These are phyloP conservation scores for Podospora anserina DNA, from an alignment of 495 filamentous ascomycete species.

Conservation along the genomic window DNA sequence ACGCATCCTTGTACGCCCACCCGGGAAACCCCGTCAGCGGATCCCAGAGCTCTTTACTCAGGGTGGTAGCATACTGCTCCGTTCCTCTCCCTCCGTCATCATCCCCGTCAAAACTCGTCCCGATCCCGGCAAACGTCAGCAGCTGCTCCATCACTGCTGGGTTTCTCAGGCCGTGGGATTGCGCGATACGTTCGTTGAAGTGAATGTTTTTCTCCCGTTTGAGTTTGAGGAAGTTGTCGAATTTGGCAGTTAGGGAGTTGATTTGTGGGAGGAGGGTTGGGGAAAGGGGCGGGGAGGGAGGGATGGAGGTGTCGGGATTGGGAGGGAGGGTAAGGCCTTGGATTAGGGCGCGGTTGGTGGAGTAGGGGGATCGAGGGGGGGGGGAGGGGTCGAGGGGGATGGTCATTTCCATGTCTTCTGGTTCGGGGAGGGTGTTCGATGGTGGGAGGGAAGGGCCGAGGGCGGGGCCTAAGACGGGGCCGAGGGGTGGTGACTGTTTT, in stretches of 20 bases:
- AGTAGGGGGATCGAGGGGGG: conserved; percentile 65
- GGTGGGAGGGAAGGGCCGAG: conserved; percentile 25
- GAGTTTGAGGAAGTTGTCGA: conserved; percentile 76
- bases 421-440: conserved; percentile 3
- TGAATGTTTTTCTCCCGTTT: conserved; percentile 78
- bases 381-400: conserved; percentile 19
- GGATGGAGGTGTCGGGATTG: conserved; percentile 73
- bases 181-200: conserved; percentile 81
- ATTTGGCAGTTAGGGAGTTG: conserved; percentile 62
- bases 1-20: conserved; percentile 69
- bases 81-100: conserved; percentile 9
- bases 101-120: conserved; percentile 20
- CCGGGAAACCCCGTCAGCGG: conserved; percentile 57
- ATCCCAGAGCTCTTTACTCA: conserved; percentile 66
- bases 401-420: conserved; percentile 24
- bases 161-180: conserved; percentile 70
- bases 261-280: conserved; percentile 48
- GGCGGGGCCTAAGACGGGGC: conserved; percentile 38
- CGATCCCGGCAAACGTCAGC: conserved; percentile 74
- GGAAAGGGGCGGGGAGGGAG: conserved; percentile 76
- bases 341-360: conserved; percentile 60
- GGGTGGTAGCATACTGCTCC: conserved; percentile 70
- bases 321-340: conserved; percentile 85
- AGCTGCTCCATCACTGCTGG: conserved; percentile 77
- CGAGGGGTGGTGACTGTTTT: conserved; percentile 17